Percentiles rank a stretch among this genome's conserved stretches.
Evolutionary conservation across 208 protist genomes (phyloP).

Genomic region (Lotmaria passim): DNA sequence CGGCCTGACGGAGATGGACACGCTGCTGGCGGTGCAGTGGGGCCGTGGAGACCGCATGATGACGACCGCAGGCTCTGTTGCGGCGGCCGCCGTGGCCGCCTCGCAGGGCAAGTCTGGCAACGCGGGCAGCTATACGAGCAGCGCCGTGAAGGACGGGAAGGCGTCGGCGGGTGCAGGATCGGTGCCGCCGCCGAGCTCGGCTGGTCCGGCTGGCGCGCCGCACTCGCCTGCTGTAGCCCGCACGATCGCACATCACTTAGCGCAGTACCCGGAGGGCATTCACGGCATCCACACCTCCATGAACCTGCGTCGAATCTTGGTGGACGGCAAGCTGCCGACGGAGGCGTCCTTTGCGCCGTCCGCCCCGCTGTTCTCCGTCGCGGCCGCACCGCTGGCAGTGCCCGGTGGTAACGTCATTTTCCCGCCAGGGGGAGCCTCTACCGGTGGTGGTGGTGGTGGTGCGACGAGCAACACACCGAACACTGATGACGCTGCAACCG

Average conservation of each 20-base stretch:
- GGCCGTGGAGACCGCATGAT: slow-evolving; percentile 42
- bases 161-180: slow-evolving; percentile 4
- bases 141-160: slow-evolving; percentile 4
- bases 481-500: not conserved
- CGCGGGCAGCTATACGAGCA: not conserved
- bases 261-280: slow-evolving; percentile 72
- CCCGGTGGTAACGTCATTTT: slow-evolving; percentile 1
- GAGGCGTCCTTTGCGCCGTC: slow-evolving; percentile 14
- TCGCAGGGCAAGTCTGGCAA: slow-evolving; percentile 12
- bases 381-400: slow-evolving; percentile 11
- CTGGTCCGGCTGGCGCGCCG: slow-evolving; percentile 14
- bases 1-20: slow-evolving; percentile 39
- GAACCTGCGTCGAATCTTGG: slow-evolving; percentile 48
- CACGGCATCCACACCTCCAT: slow-evolving; percentile 63
- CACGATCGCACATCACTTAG: slow-evolving; percentile 48
- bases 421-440: not conserved
- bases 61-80: slow-evolving; percentile 12
- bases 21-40: slow-evolving; percentile 60
- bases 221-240: slow-evolving; percentile 28
- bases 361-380: slow-evolving; percentile 6
- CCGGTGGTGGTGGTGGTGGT: not conserved
- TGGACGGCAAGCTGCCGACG: slow-evolving; percentile 44
- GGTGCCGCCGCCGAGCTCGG: not conserved
- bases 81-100: slow-evolving; percentile 6
- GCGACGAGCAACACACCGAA: not conserved